These are phyloP conservation scores for Acacia confusa DNA, from an alignment of 306 rosid genomes.

Conservation along the genomic window DNA sequence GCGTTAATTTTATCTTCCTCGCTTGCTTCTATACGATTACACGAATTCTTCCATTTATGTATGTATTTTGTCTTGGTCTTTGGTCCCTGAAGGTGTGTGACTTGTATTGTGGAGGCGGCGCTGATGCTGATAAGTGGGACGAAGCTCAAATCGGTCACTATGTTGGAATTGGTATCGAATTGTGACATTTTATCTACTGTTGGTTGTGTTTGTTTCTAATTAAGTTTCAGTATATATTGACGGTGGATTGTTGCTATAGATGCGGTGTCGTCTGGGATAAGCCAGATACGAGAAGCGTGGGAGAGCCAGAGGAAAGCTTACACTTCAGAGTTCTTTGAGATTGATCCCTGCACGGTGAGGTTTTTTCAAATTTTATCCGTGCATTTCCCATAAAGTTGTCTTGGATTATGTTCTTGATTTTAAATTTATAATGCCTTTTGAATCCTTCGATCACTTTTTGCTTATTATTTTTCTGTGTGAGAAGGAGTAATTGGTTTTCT, in stretches of 20 bases:
- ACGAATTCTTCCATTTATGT: neutral
- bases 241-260: slow-evolving; percentile 37
- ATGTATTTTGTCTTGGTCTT: slow-evolving; percentile 2
- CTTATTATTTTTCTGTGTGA: neutral
- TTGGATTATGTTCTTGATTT: neutral
- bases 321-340: slow-evolving; percentile 68
- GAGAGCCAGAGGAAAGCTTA: slow-evolving; percentile 66
- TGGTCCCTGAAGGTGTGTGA: slow-evolving; percentile 64
- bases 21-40: neutral
- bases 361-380: neutral
- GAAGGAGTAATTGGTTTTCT: neutral
- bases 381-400: neutral
- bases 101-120: slow-evolving; percentile 74
- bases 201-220: neutral
- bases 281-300: slow-evolving; percentile 74
- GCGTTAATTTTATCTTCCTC: neutral
- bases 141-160: slow-evolving; percentile 83
- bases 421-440: neutral
- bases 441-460: neutral
- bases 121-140: slow-evolving; percentile 70
- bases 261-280: slow-evolving; percentile 66
- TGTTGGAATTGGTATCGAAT: slow-evolving; percentile 75
- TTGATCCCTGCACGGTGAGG: slow-evolving; percentile 79
- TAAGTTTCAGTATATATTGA: neutral
- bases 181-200: neutral